Percentiles rank a stretch among this genome's conserved stretches.
phyloP scores from a whole-genome alignment of 2,329 filamentous ascomycete genomes.

The Colletotrichum tanaceti region DNA sequence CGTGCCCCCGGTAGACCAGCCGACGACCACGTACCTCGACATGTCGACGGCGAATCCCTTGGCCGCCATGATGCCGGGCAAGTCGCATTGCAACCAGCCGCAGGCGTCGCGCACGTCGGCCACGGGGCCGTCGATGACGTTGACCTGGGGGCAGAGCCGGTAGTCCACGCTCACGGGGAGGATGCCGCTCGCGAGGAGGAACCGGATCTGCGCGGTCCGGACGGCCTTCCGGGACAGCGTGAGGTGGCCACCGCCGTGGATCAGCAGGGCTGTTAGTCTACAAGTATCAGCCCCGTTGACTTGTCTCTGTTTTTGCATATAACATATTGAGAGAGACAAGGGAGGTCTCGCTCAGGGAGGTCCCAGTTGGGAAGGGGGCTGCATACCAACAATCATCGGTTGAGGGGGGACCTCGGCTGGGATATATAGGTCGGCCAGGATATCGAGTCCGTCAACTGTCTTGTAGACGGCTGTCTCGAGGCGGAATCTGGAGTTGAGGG shows the following conservation, averaged over 20 bases:
- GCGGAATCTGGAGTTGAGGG: neutral
- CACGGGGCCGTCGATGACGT: constrained; percentile 58
- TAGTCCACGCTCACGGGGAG: constrained; percentile 63
- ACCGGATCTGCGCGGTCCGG: constrained; percentile 50
- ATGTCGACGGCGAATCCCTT: constrained; percentile 43
- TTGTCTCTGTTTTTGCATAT: neutral
- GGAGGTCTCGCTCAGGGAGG: no score
- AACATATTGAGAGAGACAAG: neutral
- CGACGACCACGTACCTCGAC: constrained; percentile 53
- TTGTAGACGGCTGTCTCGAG: constrained; percentile 40
- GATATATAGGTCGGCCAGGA: constrained; percentile 40
- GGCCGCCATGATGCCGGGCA: constrained; percentile 46
- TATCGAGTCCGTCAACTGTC: constrained; percentile 37
- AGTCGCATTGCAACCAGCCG: constrained; percentile 50
- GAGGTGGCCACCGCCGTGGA: constrained; percentile 58
- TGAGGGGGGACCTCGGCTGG: constrained; percentile 24
- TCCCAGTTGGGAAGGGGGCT: no score
- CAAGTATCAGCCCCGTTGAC: neutral
- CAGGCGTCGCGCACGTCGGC: constrained; percentile 57
- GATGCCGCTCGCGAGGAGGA: constrained; percentile 54
- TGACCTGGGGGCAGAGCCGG: constrained; percentile 61
- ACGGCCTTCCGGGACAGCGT: constrained; percentile 53
- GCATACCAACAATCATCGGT: neutral
- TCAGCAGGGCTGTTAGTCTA: constrained; percentile 52
- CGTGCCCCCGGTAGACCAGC: constrained; percentile 61